phyloP scores from a whole-genome alignment of 345 rosid genomes.

The Odontarrhena argentea region DNA sequence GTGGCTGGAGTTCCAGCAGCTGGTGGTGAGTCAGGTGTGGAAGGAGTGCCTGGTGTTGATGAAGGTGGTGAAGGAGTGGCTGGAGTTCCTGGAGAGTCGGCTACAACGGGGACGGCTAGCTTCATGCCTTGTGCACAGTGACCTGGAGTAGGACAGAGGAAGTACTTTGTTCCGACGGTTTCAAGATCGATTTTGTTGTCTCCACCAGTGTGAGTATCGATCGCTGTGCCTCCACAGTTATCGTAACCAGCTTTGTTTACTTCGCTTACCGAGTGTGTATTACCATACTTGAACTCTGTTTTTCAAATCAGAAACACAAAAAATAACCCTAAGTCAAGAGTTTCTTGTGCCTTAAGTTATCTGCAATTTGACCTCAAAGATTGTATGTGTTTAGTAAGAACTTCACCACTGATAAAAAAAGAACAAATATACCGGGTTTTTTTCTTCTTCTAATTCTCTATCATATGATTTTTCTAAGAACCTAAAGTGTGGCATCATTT shows the following conservation, averaged over 20 bases:
- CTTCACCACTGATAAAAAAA: too few species aligned
- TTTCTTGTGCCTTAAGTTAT: constrained; percentile 1
- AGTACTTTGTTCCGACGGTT: constrained; percentile 20
- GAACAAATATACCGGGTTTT: too few species aligned
- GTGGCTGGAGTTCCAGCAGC: constrained; percentile 25
- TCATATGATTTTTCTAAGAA: too few species aligned
- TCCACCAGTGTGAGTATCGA: background rate
- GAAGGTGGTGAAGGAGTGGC: background rate
- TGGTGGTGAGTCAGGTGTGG: constrained; percentile 35
- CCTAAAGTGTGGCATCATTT: too few species aligned
- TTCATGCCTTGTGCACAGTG: constrained; percentile 36
- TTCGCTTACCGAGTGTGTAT: constrained; percentile 35
- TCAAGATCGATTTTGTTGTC: constrained; percentile 16
- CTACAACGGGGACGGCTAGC: constrained; percentile 38
- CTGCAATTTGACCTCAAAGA: too few species aligned
- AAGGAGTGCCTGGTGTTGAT: too few species aligned
- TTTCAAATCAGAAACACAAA: background rate
- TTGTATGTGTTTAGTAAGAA: too few species aligned
- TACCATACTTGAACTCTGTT: constrained; percentile 36
- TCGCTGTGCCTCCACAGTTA: constrained; percentile 17
- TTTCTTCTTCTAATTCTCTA: too few species aligned
- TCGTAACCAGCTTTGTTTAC: constrained; percentile 36
- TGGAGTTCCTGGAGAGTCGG: constrained; percentile 20
- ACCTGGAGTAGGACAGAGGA: constrained; percentile 27
- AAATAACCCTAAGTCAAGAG: background rate